Base-by-base conservation (phyloP, 495 filamentous ascomycete species). In the Clohesyomyces aquaticus region DNA sequence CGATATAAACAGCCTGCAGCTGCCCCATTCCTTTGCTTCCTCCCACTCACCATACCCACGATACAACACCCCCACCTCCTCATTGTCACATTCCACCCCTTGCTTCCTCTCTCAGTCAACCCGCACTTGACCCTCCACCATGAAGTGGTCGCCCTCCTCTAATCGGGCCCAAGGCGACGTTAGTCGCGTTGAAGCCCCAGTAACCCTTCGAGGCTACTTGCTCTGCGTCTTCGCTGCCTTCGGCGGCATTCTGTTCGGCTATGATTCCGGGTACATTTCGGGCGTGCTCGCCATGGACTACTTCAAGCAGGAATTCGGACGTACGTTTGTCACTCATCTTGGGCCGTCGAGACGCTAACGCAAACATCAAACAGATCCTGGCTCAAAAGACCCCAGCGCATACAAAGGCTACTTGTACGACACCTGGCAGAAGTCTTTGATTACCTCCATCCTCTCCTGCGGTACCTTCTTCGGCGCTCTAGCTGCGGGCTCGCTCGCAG, bases 401-500 rank as follows among this genome's bases (percentile, higher is more conserved):
- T 66, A 63, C 45, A 46, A 70, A 45, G 66, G 61, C 28, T 60
- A 50, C 26, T 16, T 60, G 11, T 59, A 62, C 41, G 25, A 23
- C 25, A 65, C 63, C 19, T 65, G 67, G 63, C 32, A 72, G 60
- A 72, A 72, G 64, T 77, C 75, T 0, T 73, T 77, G 21, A 70
- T 93, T 58, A 88, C 91, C 26, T 93, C 70, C 1, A 72, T 72
- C 28, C 61, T 72, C 19, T 67, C 63, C n/a, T 38, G 43, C 12
- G 75, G 75, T 55, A 77, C 75, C 28, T 77, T 77, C 72, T 76
- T 77, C 56, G 75, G 75, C 49, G 75, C 75, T n/a, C 26, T 77
- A 43, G 63, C 72, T 32, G 74, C 74, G 46, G 75, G 74, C 52
- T 68, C 72, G 46, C 27, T 73, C n/a, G 70, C 75, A 18, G 75